A percentile compares a stretch with the other conserved stretches of the same genome.
Evolutionary conservation across 78 protist species (phyloP).

Genomic region (Dictyostelium citrinum): DNA sequence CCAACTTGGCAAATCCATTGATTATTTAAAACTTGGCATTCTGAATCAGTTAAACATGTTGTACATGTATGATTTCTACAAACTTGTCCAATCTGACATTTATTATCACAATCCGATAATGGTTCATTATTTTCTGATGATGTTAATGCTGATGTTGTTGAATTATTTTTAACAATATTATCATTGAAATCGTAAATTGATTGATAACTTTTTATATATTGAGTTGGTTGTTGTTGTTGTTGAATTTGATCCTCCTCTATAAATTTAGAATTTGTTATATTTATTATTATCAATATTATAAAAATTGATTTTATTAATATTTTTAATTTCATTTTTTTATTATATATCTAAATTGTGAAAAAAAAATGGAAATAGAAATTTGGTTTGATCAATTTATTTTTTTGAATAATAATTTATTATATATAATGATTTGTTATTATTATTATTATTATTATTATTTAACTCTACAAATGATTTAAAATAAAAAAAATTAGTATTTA

Average conservation of each 20-base stretch:
- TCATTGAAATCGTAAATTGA: background rate
- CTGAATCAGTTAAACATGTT: background rate
- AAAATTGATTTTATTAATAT: background rate
- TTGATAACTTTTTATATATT: background rate
- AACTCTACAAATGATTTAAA: background rate
- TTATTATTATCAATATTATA: background rate
- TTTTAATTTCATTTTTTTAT: background rate
- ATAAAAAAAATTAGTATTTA: background rate
- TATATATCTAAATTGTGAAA: background rate
- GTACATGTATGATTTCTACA: constrained; percentile 34
- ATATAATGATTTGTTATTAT: no score
- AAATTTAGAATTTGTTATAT: background rate
- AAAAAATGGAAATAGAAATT: background rate
- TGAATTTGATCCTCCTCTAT: background rate
- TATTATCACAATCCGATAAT: background rate
- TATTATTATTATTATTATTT: background rate
- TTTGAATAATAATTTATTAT: no score
- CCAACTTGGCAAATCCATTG: constrained; percentile 19
- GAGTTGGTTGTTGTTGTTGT: background rate
- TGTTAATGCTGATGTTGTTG: background rate
- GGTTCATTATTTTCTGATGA: background rate
- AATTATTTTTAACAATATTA: background rate
- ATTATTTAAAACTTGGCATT: background rate
- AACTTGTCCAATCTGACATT: constrained; percentile 38
- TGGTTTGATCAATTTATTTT: background rate